phyloP scores from a whole-genome alignment of 228 moss, liverwort and hornwort species.

The Sphagnum fallax region DNA sequence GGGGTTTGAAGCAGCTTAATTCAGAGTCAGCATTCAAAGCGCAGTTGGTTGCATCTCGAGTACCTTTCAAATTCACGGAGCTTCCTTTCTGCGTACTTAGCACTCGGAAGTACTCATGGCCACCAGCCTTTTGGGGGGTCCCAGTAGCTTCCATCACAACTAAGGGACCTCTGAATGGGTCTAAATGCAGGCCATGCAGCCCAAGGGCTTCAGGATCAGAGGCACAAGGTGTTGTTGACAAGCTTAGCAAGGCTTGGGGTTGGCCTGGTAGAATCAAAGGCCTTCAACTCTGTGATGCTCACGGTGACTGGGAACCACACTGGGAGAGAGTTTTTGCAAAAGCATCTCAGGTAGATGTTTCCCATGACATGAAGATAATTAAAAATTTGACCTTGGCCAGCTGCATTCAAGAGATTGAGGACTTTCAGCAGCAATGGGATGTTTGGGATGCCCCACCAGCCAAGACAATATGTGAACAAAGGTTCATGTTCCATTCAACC shows the following conservation, averaged over 20 bases:
- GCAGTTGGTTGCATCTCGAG: constrained; percentile 47
- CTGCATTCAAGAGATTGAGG: constrained; percentile 49
- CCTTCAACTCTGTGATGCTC: constrained; percentile 72
- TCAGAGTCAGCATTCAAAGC: constrained; percentile 76
- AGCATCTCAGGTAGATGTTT: constrained; percentile 20
- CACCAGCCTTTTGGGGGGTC: constrained; percentile 54
- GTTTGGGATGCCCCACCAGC: constrained; percentile 63
- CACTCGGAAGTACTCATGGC: constrained; percentile 63
- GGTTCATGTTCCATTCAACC: too few species aligned
- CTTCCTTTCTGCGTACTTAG: constrained; percentile 83
- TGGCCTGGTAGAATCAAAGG: constrained; percentile 64
- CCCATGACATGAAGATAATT: constrained; percentile 16
- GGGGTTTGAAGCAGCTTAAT: constrained; percentile 49
- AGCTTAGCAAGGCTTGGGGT: constrained; percentile 60
- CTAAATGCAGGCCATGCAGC: constrained; percentile 82
- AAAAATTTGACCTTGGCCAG: constrained; percentile 23
- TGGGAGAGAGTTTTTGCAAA: constrained; percentile 51
- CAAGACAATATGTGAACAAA: constrained; percentile 16
- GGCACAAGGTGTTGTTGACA: constrained; percentile 38
- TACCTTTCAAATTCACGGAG: constrained; percentile 16
- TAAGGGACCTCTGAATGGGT: constrained; percentile 73
- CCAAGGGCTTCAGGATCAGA: constrained; percentile 36
- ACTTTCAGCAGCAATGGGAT: constrained; percentile 66
- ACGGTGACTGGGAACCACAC: constrained; percentile 30
- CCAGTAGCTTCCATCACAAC: constrained; percentile 74